Evolutionary conservation across 768 basidiomycete genomes (phyloP), one percentile per base, ranked within the genome.

Genomic region (Tylopilus cervinicoccineus): DNA sequence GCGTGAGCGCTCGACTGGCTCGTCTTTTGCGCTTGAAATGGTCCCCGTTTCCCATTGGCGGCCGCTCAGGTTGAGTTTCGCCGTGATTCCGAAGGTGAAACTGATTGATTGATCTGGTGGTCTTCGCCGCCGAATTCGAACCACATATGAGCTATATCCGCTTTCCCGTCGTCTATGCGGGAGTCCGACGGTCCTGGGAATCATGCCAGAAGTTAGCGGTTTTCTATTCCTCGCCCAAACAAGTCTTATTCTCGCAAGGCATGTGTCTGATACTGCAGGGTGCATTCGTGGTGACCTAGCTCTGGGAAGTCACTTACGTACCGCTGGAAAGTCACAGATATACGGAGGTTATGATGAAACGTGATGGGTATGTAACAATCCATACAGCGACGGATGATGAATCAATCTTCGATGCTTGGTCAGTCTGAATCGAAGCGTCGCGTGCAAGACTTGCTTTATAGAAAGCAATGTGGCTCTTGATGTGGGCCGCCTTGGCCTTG

Each of bases 391-490:
- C 17, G 17, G 13, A 47, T 22, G 26, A 22, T 22, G 23, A 24
- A 28, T 59, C 20, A 62, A 11, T 43, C 60, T 32, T 56, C 4
- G 34, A 39, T 6, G 19, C 5, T 52, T 34, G 52, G 40, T 24
- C 26, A 5, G 39, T 19, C 28, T 38, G 20, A 26, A 33, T 28
- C 43, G 5, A 14, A 28, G 27, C 6, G n/a, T 22, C 3, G 26
- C 12, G 32, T 7, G 27, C 3, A 14, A 34, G n/a, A 19, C 58
- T 62, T 49, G 80, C 86, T 76, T 88, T 88, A 73, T 91, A 86
- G 61, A 91, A 89, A 0, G 88, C 89, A 19, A 89, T 72, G 59
- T 82, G 80, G 10, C 73, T 73, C 63, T 84, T 75, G 59, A 90
- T 85, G 6, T 76, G 60, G 40, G 77, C 71, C 0, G 86, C 88